Evolutionary conservation across 306 rosid species (phyloP).

Genomic region (Calophaca sinica): DNA sequence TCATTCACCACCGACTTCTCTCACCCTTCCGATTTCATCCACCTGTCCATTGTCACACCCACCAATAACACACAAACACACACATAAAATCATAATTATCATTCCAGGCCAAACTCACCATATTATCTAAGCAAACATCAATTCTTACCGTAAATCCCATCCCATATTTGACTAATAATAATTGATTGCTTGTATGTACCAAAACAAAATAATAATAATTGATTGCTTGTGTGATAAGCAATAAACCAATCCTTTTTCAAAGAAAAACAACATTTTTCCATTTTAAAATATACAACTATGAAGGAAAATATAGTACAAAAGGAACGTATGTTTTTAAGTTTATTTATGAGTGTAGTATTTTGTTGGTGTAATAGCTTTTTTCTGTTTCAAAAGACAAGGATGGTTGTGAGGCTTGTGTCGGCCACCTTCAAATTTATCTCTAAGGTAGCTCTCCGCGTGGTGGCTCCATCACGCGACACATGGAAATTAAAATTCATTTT

Average conservation of each 20-base stretch:
- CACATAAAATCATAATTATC: neutral
- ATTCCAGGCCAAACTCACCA: constrained; percentile 5
- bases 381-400: constrained; percentile 43
- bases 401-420: constrained; percentile 64
- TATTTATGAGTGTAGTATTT: constrained; percentile 7
- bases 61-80: neutral
- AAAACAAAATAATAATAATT: too few species aligned
- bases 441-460: constrained; percentile 60
- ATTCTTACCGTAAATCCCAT: neutral
- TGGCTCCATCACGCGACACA: constrained; percentile 54
- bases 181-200: too few species aligned
- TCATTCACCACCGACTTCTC: constrained; percentile 58
- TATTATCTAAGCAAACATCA: neutral
- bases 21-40: constrained; percentile 31
- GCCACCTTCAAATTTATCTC: constrained; percentile 67
- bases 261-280: neutral
- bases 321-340: neutral
- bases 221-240: constrained; percentile 20
- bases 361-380: constrained; percentile 34
- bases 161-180: constrained; percentile 25
- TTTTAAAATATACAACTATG: neutral
- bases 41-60: constrained; percentile 45
- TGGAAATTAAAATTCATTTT: constrained; percentile 50
- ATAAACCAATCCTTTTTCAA: neutral
- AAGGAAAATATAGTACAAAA: neutral